Conservation (phyloP, 805 yeast genomes). For the Yarrowia hollandica region DNA sequence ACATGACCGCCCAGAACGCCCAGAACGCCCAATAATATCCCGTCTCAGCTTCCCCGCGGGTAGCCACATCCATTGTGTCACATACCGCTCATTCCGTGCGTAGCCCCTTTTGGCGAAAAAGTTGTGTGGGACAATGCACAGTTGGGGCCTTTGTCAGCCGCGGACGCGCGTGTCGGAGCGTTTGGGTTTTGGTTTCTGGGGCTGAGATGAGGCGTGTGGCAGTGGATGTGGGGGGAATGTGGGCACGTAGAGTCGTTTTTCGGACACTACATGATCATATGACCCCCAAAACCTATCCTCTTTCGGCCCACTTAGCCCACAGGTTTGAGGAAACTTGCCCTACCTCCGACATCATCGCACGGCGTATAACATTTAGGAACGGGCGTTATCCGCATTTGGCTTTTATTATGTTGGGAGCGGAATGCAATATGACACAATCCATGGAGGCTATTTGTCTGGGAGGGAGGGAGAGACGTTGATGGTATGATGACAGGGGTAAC, state of each 20-base stretch:
- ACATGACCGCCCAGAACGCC: too few species aligned
- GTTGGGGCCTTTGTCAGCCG: conserved; percentile 12
- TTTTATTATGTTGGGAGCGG: conserved; percentile 10
- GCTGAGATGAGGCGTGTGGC: too few species aligned
- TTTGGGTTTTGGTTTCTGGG: not conserved
- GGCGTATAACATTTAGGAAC: conserved; percentile 8
- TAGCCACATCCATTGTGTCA: not conserved
- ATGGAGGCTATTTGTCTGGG: too few species aligned
- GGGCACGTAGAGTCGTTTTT: too few species aligned
- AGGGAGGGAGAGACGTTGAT: too few species aligned
- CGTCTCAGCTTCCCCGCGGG: not conserved
- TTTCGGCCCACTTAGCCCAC: too few species aligned
- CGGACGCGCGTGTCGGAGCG: not conserved
- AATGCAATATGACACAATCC: conserved; percentile 19
- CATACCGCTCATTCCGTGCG: conserved; percentile 20
- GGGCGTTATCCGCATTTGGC: not conserved
- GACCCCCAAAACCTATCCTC: too few species aligned
- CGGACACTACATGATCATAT: too few species aligned
- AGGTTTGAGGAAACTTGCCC: too few species aligned
- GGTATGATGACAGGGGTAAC: too few species aligned
- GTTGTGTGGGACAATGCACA: not conserved
- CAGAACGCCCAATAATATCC: not conserved
- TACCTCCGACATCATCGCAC: conserved; percentile 10
- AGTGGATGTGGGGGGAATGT: not conserved
- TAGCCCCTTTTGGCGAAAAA: conserved; percentile 22